Percentiles rank a stretch among this genome's conserved stretches.
phyloP scores from a whole-genome alignment of 1,284 basidiomycete genomes.

The Moesziomyces globuligerus region DNA sequence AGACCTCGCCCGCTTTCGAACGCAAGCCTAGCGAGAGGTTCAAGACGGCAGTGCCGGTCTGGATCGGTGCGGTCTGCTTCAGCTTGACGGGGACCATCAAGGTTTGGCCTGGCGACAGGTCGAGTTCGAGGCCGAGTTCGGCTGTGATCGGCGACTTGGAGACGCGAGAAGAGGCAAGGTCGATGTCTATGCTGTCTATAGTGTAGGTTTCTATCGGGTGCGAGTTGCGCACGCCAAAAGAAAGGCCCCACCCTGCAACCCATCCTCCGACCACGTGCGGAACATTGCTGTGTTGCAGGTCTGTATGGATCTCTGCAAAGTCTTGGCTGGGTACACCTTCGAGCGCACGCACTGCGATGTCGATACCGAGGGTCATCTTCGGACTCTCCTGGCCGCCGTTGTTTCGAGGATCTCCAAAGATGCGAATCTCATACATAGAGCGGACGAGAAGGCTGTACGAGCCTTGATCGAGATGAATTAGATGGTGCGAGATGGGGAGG shows the following conservation, averaged over 20 bases:
- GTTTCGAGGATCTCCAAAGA: constrained; percentile 45
- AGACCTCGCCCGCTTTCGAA: not conserved
- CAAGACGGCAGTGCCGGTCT: not conserved
- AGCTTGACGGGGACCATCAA: constrained; percentile 13
- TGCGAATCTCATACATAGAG: constrained; percentile 48
- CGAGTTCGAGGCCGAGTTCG: constrained; percentile 5
- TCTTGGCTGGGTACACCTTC: not conserved
- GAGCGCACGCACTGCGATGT: constrained; percentile 13
- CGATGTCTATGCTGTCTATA: constrained; percentile 1
- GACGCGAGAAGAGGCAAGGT: too few species aligned
- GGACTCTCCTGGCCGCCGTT: constrained; percentile 13
- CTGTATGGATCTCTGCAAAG: constrained; percentile 13
- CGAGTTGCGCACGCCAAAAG: constrained; percentile 33
- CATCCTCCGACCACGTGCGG: constrained; percentile 47
- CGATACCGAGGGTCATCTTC: constrained; percentile 36
- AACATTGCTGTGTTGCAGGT: constrained; percentile 29
- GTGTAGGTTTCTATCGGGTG: constrained; percentile 1
- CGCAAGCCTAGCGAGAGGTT: not conserved
- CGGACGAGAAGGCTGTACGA: constrained; percentile 32
- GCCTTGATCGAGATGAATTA: constrained; percentile 25
- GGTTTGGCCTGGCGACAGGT: constrained; percentile 6
- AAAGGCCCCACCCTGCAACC: constrained; percentile 36
- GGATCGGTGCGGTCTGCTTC: constrained; percentile 3
- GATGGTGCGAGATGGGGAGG: constrained; percentile 28
- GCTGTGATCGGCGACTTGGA: not conserved